Percentiles rank a stretch among this genome's conserved stretches.
phyloP scores from a whole-genome alignment of 108 stramenopile species.

The Heterococcus sp. region DNA sequence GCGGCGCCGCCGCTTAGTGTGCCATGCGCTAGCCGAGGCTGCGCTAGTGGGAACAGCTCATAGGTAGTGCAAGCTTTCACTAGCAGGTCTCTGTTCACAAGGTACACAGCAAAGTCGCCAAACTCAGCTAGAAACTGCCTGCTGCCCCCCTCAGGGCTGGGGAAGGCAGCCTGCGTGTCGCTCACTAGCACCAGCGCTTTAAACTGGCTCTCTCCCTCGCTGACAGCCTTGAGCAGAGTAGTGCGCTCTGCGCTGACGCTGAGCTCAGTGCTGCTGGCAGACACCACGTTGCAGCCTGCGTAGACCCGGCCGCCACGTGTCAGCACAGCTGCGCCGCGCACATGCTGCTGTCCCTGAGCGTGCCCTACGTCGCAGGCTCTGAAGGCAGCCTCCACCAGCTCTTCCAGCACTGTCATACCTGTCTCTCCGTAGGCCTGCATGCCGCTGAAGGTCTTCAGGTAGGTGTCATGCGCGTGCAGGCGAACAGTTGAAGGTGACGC shows the following conservation, averaged over 20 bases:
- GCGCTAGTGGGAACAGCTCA: too few species aligned
- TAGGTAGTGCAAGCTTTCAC: too few species aligned
- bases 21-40: too few species aligned
- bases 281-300: constrained; percentile 53
- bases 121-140: constrained; percentile 58
- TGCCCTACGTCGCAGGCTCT: constrained; percentile 38
- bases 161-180: constrained; percentile 33
- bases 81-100: constrained; percentile 55
- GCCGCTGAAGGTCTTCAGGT: constrained; percentile 31
- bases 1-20: too few species aligned
- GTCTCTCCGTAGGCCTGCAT: constrained; percentile 52
- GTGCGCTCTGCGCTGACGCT: constrained; percentile 51
- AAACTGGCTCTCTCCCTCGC: constrained; percentile 42
- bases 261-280: constrained; percentile 19
- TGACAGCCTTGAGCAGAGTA: constrained; percentile 50
- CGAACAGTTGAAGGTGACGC: too few species aligned
- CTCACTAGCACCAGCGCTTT: constrained; percentile 44
- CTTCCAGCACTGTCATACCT: constrained; percentile 62
- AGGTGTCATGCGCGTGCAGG: constrained; percentile 24
- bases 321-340: constrained; percentile 40
- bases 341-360: constrained; percentile 22
- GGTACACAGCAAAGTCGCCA: constrained; percentile 58
- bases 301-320: constrained; percentile 41
- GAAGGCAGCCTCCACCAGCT: constrained; percentile 56
- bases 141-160: constrained; percentile 50